These are phyloP conservation scores for Mallotus japonicus DNA, from an alignment of 441 rosid genomes.

Conservation along the genomic window DNA sequence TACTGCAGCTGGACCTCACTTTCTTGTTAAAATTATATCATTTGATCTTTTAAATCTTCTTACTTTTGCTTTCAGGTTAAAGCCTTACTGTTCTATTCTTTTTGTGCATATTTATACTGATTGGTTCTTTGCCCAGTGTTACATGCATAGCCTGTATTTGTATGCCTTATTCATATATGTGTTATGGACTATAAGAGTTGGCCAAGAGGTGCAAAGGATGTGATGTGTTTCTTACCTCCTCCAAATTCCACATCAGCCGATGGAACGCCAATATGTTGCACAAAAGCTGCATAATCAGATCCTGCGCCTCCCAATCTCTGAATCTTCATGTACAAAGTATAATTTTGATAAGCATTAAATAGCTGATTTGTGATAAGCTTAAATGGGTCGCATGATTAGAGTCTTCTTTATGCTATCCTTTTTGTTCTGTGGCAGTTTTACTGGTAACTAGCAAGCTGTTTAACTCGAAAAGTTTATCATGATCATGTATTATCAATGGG, in stretches of 20 bases:
- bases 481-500: constrained; percentile 5
- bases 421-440: not conserved
- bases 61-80: too few species aligned
- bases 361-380: not conserved
- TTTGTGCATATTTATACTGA: too few species aligned
- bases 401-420: not conserved
- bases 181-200: not conserved
- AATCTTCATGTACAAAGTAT: constrained; percentile 38
- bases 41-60: not conserved
- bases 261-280: constrained; percentile 80
- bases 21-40: not conserved
- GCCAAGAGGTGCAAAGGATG: not conserved
- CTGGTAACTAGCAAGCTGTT: not conserved
- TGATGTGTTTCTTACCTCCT: constrained; percentile 41
- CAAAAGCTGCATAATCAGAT: constrained; percentile 82
- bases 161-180: not conserved
- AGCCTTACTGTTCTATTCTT: too few species aligned
- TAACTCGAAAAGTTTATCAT: not conserved
- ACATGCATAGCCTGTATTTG: not conserved
- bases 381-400: not conserved
- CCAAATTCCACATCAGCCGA: constrained; percentile 57
- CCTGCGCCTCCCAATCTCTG: constrained; percentile 68
- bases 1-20: not conserved
- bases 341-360: constrained; percentile 19
- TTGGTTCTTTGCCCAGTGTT: not conserved